These are phyloP conservation scores for Ustilago loliicola DNA, from an alignment of 1,284 basidiomycete species.

Conservation along the genomic window DNA sequence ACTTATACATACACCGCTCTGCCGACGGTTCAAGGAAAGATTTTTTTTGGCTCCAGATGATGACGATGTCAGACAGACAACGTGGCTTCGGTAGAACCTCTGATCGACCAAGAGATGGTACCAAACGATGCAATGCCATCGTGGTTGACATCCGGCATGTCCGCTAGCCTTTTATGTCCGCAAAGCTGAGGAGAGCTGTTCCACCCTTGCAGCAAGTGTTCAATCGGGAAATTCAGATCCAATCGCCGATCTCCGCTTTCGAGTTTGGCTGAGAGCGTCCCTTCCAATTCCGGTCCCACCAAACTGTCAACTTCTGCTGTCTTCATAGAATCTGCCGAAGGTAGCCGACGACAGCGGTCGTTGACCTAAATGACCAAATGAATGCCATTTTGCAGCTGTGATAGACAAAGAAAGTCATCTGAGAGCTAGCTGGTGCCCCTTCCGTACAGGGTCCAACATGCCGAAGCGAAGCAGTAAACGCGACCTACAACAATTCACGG, in stretches of 20 bases:
- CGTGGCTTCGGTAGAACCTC: constrained; percentile 17
- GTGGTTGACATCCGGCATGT: constrained; percentile 9
- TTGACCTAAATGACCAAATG: too few relatives aligned
- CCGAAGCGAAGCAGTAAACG: not conserved
- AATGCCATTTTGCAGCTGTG: too few relatives aligned
- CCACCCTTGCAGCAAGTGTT: too few relatives aligned
- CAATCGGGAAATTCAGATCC: not conserved
- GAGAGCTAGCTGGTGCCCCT: too few relatives aligned
- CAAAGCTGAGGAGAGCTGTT: not conserved
- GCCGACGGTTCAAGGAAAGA: not conserved
- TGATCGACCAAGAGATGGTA: not conserved
- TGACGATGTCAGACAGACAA: constrained; percentile 8
- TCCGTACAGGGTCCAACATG: too few relatives aligned
- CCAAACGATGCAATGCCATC: not conserved
- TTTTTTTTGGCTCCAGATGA: not conserved
- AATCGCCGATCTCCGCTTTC: not conserved
- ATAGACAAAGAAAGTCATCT: too few relatives aligned
- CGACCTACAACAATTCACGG: not conserved
- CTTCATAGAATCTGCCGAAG: not conserved
- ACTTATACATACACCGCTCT: not conserved
- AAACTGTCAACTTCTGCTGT: constrained; percentile 2
- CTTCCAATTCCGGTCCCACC: not conserved
- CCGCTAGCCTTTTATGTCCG: not conserved
- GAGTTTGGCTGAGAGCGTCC: not conserved
- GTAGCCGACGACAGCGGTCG: not conserved